Conservation (phyloP, 345 rosid genomes). For the Anacardium occidentale region DNA sequence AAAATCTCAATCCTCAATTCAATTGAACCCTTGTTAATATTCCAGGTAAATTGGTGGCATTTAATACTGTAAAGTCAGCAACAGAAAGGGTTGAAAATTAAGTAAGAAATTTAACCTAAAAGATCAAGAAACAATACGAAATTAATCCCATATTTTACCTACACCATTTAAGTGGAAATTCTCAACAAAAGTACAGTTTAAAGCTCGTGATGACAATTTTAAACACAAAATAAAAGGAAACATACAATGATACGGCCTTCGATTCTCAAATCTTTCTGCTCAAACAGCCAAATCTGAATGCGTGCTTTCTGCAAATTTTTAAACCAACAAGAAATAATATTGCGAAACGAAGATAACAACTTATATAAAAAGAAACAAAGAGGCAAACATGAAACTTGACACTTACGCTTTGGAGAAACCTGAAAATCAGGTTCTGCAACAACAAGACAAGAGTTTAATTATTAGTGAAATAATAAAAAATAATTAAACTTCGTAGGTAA, state of each 20-base stretch:
- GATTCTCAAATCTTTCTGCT: constrained; percentile 88
- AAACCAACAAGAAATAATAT: not conserved
- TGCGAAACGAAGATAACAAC: not conserved
- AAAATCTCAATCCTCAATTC: no score
- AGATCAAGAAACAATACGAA: no score
- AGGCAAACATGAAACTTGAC: not conserved
- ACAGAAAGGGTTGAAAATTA: no score
- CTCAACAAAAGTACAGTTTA: not conserved
- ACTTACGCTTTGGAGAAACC: constrained; percentile 94
- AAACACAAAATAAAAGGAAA: constrained; percentile 5
- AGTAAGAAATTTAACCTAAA: no score
- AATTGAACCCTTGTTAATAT: no score
- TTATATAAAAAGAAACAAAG: not conserved
- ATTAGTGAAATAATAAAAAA: not conserved
- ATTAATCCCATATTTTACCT: no score
- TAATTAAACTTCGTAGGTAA: not conserved
- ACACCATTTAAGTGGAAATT: no score
- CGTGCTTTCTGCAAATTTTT: constrained; percentile 67
- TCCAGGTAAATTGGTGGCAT: no score
- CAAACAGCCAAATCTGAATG: constrained; percentile 93
- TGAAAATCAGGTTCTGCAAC: constrained; percentile 85
- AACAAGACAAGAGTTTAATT: not conserved
- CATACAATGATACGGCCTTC: constrained; percentile 73
- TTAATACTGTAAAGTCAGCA: no score
- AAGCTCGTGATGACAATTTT: not conserved